Evolutionary conservation across 345 rosid species (phyloP).

Genomic region (Corymbia maculata): DNA sequence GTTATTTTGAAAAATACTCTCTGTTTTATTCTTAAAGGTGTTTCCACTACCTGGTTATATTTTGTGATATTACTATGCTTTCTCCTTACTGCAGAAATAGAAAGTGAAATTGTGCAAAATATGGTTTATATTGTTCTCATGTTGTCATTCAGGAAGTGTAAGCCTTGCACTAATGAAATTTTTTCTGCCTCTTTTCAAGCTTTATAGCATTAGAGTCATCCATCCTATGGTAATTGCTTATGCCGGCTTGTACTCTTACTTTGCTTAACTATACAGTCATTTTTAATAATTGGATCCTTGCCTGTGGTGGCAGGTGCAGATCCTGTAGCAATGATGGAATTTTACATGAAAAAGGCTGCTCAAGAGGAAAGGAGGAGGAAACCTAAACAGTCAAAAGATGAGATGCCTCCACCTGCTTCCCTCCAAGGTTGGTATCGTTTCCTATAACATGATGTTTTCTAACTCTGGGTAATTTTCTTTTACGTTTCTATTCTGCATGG

Average conservation of each 20-base stretch:
- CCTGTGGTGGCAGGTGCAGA: slow-evolving; percentile 28
- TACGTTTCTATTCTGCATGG: background rate
- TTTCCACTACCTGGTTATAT: background rate
- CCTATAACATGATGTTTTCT: background rate
- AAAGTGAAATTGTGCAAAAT: background rate
- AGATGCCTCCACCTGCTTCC: slow-evolving; percentile 96
- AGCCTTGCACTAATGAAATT: background rate
- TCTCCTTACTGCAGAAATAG: background rate
- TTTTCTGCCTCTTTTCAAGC: background rate
- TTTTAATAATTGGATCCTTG: background rate
- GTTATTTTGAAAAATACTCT: background rate
- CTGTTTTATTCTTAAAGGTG: background rate
- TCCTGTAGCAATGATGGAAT: slow-evolving; percentile 98
- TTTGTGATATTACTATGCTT: background rate
- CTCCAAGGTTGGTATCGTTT: slow-evolving; percentile 56
- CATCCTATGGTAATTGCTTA: background rate
- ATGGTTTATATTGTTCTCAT: background rate
- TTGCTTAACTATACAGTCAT: background rate
- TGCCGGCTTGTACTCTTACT: background rate
- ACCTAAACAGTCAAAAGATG: slow-evolving; percentile 96
- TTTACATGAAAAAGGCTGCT: slow-evolving; percentile 95
- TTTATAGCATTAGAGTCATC: background rate
- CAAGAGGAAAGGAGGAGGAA: slow-evolving; percentile 86
- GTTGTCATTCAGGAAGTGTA: background rate
- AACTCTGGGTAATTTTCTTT: background rate